A percentile compares a stretch with the other conserved stretches of the same genome.
These are phyloP conservation scores for Diphasiastrum complanatum DNA, from an alignment of 83 land plant genomes.

Conservation along the genomic window DNA sequence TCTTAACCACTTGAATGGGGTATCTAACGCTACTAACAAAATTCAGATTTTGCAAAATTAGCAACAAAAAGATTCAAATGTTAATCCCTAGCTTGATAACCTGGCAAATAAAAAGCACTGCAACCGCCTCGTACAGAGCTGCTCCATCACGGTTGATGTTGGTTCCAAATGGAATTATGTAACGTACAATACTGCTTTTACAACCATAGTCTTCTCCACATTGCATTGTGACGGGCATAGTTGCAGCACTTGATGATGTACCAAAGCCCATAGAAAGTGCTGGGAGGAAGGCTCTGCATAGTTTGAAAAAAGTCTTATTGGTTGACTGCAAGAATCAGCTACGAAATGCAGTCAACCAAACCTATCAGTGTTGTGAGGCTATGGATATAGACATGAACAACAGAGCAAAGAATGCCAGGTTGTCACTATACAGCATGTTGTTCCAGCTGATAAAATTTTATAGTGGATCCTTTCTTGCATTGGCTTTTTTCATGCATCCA, in stretches of 20 bases:
- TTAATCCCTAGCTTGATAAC: conserved; percentile 3
- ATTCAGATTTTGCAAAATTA: not conserved
- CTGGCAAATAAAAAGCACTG: conserved; percentile 38
- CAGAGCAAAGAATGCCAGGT: no score
- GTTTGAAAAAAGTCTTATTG: not conserved
- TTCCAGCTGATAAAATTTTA: no score
- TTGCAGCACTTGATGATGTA: conserved; percentile 39
- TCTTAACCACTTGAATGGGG: no score
- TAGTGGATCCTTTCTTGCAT: no score
- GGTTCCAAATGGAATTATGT: conserved; percentile 36
- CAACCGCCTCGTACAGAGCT: conserved; percentile 38
- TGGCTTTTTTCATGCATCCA: no score
- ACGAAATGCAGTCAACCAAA: no score
- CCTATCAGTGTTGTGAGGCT: no score
- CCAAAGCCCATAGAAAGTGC: conserved; percentile 31
- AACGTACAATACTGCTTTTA: conserved; percentile 29
- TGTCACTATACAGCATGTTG: no score
- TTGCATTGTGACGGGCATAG: conserved; percentile 39
- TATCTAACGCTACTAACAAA: conserved; percentile 9
- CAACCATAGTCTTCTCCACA: conserved; percentile 36
- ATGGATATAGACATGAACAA: no score
- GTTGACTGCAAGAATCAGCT: no score
- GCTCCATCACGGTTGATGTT: conserved; percentile 41
- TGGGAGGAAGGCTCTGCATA: conserved; percentile 28
- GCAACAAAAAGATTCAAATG: not conserved